Conservation (phyloP, 768 basidiomycete genomes). For the Podaxis sp. region DNA sequence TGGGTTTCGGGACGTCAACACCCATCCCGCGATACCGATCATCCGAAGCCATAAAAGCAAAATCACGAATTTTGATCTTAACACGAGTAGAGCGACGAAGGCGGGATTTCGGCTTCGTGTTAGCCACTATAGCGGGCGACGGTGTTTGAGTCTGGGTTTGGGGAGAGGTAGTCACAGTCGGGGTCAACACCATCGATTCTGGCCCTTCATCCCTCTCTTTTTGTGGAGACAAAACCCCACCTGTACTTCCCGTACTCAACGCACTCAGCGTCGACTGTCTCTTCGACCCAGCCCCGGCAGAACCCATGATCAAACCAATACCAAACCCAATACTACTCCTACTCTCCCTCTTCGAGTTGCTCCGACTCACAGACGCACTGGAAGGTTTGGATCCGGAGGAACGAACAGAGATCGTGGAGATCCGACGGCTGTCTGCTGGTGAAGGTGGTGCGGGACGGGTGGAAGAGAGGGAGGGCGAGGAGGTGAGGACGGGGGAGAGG, state of each 20-base stretch:
- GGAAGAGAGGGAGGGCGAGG: not conserved
- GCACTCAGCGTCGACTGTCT: constrained; percentile 4
- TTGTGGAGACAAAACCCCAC: not conserved
- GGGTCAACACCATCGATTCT: not conserved
- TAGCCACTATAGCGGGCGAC: not conserved
- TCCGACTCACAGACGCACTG: not conserved
- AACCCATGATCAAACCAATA: not conserved
- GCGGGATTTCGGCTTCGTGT: not conserved
- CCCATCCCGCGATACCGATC: constrained; percentile 40
- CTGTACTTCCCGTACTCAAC: not conserved
- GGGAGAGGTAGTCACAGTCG: not conserved
- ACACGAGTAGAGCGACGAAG: not conserved
- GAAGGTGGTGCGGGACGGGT: constrained; percentile 2
- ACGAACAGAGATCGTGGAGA: constrained; percentile 1
- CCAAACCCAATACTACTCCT: not conserved
- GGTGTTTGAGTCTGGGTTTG: constrained; percentile 5
- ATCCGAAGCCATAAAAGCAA: constrained; percentile 34
- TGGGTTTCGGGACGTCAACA: constrained; percentile 38
- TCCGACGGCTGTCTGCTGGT: constrained; percentile 1
- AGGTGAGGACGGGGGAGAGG: not conserved
- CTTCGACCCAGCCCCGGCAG: not conserved
- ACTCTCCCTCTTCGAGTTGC: not conserved
- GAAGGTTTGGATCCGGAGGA: not conserved
- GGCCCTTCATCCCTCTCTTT: not conserved
- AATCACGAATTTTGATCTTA: constrained; percentile 44